A percentile compares a stretch with the other conserved stretches of the same genome.
These are phyloP conservation scores for Starmerella bombicola DNA, from an alignment of 805 yeast genomes.

Conservation along the genomic window DNA sequence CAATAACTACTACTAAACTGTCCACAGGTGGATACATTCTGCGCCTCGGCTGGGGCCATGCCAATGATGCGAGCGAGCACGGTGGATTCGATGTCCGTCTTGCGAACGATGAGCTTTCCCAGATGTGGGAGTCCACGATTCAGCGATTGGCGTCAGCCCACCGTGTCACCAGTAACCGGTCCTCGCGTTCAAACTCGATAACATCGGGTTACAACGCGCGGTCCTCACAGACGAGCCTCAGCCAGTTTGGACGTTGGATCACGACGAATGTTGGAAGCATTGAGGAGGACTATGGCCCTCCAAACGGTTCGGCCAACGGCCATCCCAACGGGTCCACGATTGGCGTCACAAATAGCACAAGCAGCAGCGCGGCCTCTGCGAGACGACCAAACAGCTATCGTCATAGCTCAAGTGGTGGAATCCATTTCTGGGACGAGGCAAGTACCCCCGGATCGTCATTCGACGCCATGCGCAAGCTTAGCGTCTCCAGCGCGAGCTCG, in stretches of 20 bases:
- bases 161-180: conserved; percentile 1
- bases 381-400: conserved; percentile 5
- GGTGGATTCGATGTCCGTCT: conserved; percentile 76
- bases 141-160: conserved; percentile 8
- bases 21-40: conserved; percentile 25
- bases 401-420: conserved; percentile 9
- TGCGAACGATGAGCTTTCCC: conserved; percentile 68
- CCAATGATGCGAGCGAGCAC: conserved; percentile 61
- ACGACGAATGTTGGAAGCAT: conserved; percentile 7
- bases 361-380: not conserved
- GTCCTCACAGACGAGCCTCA: conserved; percentile 8
- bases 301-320: too few relatives aligned
- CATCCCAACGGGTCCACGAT: too few relatives aligned
- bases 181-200: conserved; percentile 8
- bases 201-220: conserved; percentile 2
- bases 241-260: conserved; percentile 7
- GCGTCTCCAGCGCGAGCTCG: conserved; percentile 16
- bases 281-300: conserved; percentile 9
- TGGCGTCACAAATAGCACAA: not conserved
- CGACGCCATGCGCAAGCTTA: conserved; percentile 19
- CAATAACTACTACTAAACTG: conserved; percentile 29
- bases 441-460: conserved; percentile 11
- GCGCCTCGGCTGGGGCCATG: conserved; percentile 27
- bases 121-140: conserved; percentile 55
- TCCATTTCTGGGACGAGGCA: conserved; percentile 16